Base-by-base conservation (phyloP, 2,329 filamentous ascomycete genomes). In the Fusarium sp. region DNA sequence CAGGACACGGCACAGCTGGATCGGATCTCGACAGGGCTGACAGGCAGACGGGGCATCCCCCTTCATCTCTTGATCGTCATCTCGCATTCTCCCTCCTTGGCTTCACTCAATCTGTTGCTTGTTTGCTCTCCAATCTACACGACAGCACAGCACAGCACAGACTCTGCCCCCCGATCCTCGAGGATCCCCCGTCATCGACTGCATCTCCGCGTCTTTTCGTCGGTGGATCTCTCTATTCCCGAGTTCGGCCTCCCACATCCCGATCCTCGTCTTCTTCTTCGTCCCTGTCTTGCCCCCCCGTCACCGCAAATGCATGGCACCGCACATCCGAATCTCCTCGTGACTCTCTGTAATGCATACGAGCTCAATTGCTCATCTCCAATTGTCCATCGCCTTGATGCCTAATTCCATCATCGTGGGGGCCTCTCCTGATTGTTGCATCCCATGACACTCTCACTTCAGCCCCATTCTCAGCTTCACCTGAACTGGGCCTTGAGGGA, bases 251-350 rank as follows among this genome's bases (percentile, higher is more conserved):
- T 64, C 48, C 61, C 61, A 64, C 61, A 54, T 64, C 61, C 34
- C 48, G 20, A 63, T 16, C 32, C 43, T 54, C 35, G 34, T 25
- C 13, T 27, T 20, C 39, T 48, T 43, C 41, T 9, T 35, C 43
- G 41, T 27, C 20, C 59, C 34, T 41, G 23, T 59, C 35, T 20
- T 27, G 27, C 16, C 16, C 41, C 30, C 30, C 32, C 34, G 48
- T 56, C 61, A 64, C 61, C 61, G 35, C 61, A 41, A 64, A 64
- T 43, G 35, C 62, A 57, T 64, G 50, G 37, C 62, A 64, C 35
- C 43, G 48, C 48, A 41, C 61, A 37, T 34, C 32, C 16, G 10
- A 18, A 43, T 50, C 30, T 23, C 45, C 61, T 64, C 43, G 61
- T 64, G 62, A 64, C 50, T 57, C 20, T 57, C 18, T 30, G 4